Base-by-base conservation (phyloP, 441 rosid species). In the Gossypium schwendimanii region DNA sequence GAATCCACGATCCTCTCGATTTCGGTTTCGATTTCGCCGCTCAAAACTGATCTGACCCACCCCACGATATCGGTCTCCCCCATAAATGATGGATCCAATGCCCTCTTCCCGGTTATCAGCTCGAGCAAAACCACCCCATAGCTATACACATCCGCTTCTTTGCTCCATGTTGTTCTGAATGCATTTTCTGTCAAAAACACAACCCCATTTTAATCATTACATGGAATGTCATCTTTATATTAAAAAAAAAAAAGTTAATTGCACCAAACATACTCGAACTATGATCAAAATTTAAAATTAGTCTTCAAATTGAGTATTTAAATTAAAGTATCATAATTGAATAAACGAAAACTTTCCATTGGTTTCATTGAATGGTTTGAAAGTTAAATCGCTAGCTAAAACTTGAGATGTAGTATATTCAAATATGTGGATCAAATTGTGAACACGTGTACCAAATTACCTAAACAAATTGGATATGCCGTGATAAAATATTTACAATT, bases 91-190 rank as follows among this genome's bases (percentile, higher is more conserved):
- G 80, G 73, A 81, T 90, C 93, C 74, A 83, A 12, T 36, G 87
- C 86, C 79, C 78, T 84, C 82, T 81, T 89, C 79, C 94, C 80
- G 0, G 88, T 83, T 71, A 93, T 73, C 74, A 93, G 85, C 82
- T 88, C 96, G 11, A 89, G 86, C 85, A 91, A 54, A 49, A 93
- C 84, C 57, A 91, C 88, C 75, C 97, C 96, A 0, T 85, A 90
- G 69, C 97, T 86, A 57, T 89, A 93, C 41, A 91, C 93, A 77
- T 93, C 97, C 1, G 88, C 86, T 28, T 89, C 91, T 83, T 80
- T 86, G 80, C 87, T 78, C 76, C 79, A 86, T 15, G 70, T 73
- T 0, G 82, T 76, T 45, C 74, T 78, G 77, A 76, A 91, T 41
- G 96, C 96, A 58, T 82, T 87, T 80, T 93, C 98, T 93, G 89